Base-by-base conservation (phyloP, 305 asterid species). In the Coffea humblotiana region DNA sequence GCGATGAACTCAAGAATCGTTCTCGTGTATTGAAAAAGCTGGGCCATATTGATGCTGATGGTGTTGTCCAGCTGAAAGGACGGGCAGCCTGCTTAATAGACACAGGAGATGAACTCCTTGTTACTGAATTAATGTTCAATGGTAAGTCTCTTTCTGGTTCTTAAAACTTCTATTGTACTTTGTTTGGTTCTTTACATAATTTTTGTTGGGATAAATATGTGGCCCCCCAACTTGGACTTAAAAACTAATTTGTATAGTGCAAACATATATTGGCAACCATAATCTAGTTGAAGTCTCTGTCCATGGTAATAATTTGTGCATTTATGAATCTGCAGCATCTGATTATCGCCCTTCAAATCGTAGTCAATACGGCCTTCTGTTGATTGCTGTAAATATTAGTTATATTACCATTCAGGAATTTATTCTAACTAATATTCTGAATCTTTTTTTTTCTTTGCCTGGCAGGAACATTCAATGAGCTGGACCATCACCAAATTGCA, bases 11-110 rank as follows among this genome's bases (percentile, higher is more conserved):
- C 78, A 96, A 89, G 85, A 96, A 94, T 81, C 97, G 99, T 23
- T 96, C 98, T 25, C 93, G 97, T 81, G 99, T 96, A 80, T 90
- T 96, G 72, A 94, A 89, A 85, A 94, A 86, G 85, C 90, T 96
- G 83, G 98, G 98, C 63, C 98, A 96, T 84, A 91, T 96, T 82
- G 98, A 92, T 85, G 82, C 87, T 78, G 98, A 96, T 83, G 90
- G 96, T 21, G 91, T 96, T 58, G 97, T 94, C 78, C 98, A 91
- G 86, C 84, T 94, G 90, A 96, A 96, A 85, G 99, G 98, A 74
- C 91, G 99, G 49, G 99, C 99, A 63, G 99, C 99, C 85, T 96
- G 98, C 90, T 90, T 94, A 83, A 93, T 96, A 83, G 99, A 96
- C 87, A 96, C 99, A 61, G 99, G 98, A 79, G 99, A 96, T 80